These are phyloP conservation scores for Colletotrichum scovillei DNA, from an alignment of 2,329 filamentous ascomycete species.

Conservation along the genomic window DNA sequence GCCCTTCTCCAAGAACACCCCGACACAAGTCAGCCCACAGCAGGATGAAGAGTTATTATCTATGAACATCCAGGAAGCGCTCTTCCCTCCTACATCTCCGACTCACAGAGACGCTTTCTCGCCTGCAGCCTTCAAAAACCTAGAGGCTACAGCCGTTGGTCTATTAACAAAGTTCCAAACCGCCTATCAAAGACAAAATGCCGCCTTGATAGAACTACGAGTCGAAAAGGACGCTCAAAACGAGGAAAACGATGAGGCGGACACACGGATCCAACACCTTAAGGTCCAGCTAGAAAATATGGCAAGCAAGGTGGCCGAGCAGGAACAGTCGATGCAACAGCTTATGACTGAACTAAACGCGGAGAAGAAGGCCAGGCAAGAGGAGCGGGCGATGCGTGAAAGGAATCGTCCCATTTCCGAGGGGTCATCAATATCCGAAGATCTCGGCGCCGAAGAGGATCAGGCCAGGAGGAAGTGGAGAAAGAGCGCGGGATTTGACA, in stretches of 20 bases:
- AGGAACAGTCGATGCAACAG: slow-evolving; percentile 62
- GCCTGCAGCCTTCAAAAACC: slow-evolving; percentile 69
- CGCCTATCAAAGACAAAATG: slow-evolving; percentile 66
- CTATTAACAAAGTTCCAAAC: slow-evolving; percentile 67
- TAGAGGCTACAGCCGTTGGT: slow-evolving; percentile 67
- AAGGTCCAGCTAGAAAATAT: slow-evolving; percentile 71
- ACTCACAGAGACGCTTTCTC: slow-evolving; percentile 63
- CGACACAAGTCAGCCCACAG: slow-evolving; percentile 37
- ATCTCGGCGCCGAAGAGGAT: slow-evolving; percentile 66
- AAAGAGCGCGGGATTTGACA: slow-evolving; percentile 56
- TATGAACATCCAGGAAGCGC: slow-evolving; percentile 64
- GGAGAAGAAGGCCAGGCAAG: slow-evolving; percentile 60
- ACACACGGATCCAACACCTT: slow-evolving; percentile 61
- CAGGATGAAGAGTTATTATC: slow-evolving; percentile 65
- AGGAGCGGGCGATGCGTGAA: slow-evolving; percentile 49
- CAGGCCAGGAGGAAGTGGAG: slow-evolving; percentile 55
- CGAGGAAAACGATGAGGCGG: slow-evolving; percentile 68
- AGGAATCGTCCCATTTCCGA: slow-evolving; percentile 44
- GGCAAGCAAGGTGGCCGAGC: slow-evolving; percentile 63
- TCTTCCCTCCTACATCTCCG: slow-evolving; percentile 60
- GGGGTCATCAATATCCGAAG: slow-evolving; percentile 60
- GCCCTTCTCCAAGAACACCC: slow-evolving; percentile 52
- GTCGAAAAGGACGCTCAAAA: slow-evolving; percentile 64
- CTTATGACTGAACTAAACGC: slow-evolving; percentile 62
- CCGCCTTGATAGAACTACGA: slow-evolving; percentile 61